Evolutionary conservation across 225 moss, liverwort and hornwort species (phyloP).

Genomic region (Climacium dendroides): DNA sequence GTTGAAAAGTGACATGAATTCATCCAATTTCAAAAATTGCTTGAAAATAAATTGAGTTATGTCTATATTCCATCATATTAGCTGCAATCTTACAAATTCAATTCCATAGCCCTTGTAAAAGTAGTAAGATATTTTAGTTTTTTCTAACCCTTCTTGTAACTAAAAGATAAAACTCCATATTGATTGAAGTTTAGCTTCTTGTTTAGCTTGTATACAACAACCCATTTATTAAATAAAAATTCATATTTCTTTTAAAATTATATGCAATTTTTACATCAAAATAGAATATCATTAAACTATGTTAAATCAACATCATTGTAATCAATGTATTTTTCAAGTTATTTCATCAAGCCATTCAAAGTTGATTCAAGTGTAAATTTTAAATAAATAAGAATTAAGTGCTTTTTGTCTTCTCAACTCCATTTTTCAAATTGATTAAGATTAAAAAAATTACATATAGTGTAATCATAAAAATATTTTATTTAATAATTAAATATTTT

Average conservation of each 20-base stretch:
- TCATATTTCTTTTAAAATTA: neutral
- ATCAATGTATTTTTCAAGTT: neutral
- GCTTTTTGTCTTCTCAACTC: neutral
- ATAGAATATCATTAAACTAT: neutral
- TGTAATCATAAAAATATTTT: neutral
- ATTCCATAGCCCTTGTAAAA: neutral
- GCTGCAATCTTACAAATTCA: neutral
- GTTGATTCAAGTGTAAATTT: neutral
- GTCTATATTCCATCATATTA: rapidly evolving
- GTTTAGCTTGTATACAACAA: neutral
- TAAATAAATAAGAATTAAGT: neutral
- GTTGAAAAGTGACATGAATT: neutral
- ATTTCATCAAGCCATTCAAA: neutral
- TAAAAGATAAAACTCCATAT: neutral
- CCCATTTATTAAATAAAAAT: rapidly evolving
- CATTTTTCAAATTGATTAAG: neutral
- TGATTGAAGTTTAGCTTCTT: neutral
- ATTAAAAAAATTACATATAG: no score
- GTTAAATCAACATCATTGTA: neutral
- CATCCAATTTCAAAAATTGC: neutral
- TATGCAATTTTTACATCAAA: no score
- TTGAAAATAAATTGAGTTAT: neutral
- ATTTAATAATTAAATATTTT: no score
- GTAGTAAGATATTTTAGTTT: rapidly evolving
- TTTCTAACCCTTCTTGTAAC: neutral